Base-by-base conservation (phyloP, 2,329 filamentous ascomycete species). In the Talaromyces sp. region DNA sequence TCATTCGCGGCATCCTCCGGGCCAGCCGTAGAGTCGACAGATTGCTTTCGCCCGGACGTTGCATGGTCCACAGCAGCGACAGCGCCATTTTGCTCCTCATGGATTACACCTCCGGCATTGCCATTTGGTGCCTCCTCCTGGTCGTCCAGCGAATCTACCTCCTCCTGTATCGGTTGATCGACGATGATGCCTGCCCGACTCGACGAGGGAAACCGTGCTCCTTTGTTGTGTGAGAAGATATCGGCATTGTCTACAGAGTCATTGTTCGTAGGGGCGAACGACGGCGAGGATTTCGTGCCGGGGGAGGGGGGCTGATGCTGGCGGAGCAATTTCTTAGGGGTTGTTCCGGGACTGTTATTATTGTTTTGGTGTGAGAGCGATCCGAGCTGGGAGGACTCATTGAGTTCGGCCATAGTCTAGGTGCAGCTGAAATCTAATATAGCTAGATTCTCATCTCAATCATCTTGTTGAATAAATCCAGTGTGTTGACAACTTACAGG, bases 11-110 rank as follows among this genome's bases (percentile, higher is more conserved):
- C 82, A 60, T 90, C 88, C 54, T 83, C 82, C 0, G 70, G 75
- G 35, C 90, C 87, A 79, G 85, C 85, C 3, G 90, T 92, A 39
- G 86, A 84, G 50, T 89, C 84, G 65, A 88, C 83, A 37, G 84
- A 85, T 68, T 88, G 86, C 22, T 81, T 75, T 22, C 76, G 69
- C 8, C 83, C 78, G 5, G 82, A 78, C 39, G 85, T 70, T 61
- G 87, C 68, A 77, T 73, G 68, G 74, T 83, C 80, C 33, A 82
- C 39, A 22, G 39, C 54, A 43, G 56, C 35, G 19, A 16, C 56
- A 3, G 37, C 24, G 16, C 27, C 35, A n/a, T 59, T 31, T 9
- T 31, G 56, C 8, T 31, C 56, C 6, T 45, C 37, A 59, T 37
- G 19, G 13, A 11, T 14, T 19, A 11, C 7, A 2, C 39, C 39